Base-by-base conservation (phyloP, 2,329 filamentous ascomycete genomes). In the Aquanectria penicillioides region DNA sequence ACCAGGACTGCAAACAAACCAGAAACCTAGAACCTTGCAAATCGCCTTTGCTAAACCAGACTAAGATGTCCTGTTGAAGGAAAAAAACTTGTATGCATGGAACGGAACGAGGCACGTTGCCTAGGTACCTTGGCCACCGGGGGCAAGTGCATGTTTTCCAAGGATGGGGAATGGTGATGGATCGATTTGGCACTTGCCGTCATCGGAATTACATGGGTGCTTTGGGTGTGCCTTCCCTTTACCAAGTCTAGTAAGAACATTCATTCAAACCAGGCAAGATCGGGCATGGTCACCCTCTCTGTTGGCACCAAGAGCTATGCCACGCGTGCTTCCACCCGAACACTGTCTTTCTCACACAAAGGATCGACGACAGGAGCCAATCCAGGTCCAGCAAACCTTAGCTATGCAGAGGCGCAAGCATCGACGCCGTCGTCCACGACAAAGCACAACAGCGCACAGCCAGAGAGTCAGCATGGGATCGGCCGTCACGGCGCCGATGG, bases 181-280 rank as follows among this genome's bases (percentile, higher is more conserved):
- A 51, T 28, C 51, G 44, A 57, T 49, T 51, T 37, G 31, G 29
- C 60, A 59, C 59, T 62, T 54, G 53, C 60, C 66, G 59, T 66
- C 64, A 66, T 62, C 55, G 62, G 47, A 40, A 57, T 63, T 52
- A 29, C 57, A 55, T 49, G 61, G 55, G 41, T 52, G 36, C 28
- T 37, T 59, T 59, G 44, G 34, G 50, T 53, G 20, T 18, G 36
- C 41, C 37, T 34, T 37, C 41, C 59, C 59, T 43, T n/a, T 61
- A 47, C 51, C 29, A 48, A 25, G 33, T 44, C 20, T 41, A 53
- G 26, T 29, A 61, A 50, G 44, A 49, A 44, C 36, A 18, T 13
- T 29, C 40, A 18, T 54, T 61, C 44, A 36, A 46, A 60, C 55
- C 51, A 59, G 57, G 51, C 41, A 64, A 66, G 63, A 64, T 66